Percentiles rank a stretch among this genome's conserved stretches.
Conservation (phyloP, 352 stramenopile species). For the Saprolegnia diclina region DNA sequence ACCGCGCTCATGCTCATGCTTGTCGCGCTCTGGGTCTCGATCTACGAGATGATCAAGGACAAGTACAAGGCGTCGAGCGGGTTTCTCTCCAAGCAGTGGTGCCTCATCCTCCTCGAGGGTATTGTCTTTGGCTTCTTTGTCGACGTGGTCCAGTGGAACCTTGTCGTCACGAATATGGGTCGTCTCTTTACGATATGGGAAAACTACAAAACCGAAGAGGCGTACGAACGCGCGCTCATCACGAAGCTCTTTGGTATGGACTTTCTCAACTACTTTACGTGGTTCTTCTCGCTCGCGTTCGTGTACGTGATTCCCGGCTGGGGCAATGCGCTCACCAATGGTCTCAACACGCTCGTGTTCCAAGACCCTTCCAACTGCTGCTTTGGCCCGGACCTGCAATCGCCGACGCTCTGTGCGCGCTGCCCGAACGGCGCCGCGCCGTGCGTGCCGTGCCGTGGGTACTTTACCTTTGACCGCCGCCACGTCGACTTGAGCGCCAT, state of each 20-base stretch:
- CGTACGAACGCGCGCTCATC: conserved; percentile 73
- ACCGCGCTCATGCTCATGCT: conserved; percentile 83
- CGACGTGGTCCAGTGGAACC: conserved; percentile 74
- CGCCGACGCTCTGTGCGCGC: conserved; percentile 57
- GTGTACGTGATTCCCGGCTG: conserved; percentile 75
- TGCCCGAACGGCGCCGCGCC: conserved; percentile 29
- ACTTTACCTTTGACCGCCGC: conserved; percentile 72
- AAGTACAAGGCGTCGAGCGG: conserved; percentile 49
- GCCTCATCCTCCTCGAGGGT: conserved; percentile 67
- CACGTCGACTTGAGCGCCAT: conserved; percentile 73
- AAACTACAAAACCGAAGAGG: conserved; percentile 80
- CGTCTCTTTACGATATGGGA: conserved; percentile 76
- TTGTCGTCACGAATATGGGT: conserved; percentile 66
- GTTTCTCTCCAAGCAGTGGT: conserved; percentile 74
- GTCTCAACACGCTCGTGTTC: conserved; percentile 68
- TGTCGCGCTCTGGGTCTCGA: conserved; percentile 78
- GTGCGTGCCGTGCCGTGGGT: conserved; percentile 57
- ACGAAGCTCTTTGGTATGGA: conserved; percentile 81
- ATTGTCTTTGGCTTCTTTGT: conserved; percentile 78
- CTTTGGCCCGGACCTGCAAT: conserved; percentile 71
- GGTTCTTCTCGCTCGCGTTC: conserved; percentile 83
- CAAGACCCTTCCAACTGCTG: conserved; percentile 76
- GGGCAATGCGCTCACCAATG: conserved; percentile 77
- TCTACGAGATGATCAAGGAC: conserved; percentile 71
- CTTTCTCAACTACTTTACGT: conserved; percentile 87